Evolutionary conservation across 768 basidiomycete genomes (phyloP).

Genomic region (Tricholoma saponaceum): DNA sequence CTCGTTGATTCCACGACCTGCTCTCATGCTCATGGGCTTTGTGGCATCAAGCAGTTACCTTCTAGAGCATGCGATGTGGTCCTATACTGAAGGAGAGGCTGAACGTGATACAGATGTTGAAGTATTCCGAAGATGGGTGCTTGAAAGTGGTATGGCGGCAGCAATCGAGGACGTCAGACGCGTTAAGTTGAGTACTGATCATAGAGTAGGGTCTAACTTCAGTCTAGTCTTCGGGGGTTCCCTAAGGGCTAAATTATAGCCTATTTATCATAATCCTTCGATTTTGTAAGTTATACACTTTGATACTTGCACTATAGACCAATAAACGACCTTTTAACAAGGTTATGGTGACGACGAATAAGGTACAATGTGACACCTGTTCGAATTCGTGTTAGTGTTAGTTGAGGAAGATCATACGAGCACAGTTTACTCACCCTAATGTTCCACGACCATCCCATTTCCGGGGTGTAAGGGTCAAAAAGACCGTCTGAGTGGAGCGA

Average conservation of each 20-base stretch:
- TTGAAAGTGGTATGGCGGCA: slow-evolving; percentile 40
- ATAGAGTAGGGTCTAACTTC: slow-evolving; percentile 23
- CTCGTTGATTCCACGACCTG: slow-evolving; percentile 50
- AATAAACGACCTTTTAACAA: not conserved
- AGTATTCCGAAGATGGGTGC: slow-evolving; percentile 47
- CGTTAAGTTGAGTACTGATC: slow-evolving; percentile 18
- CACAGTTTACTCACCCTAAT: slow-evolving; percentile 56
- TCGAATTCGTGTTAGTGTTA: slow-evolving; percentile 9
- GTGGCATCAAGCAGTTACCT: slow-evolving; percentile 51
- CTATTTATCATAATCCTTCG: no score
- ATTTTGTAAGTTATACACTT: slow-evolving; percentile 1
- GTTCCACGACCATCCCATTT: slow-evolving; percentile 87
- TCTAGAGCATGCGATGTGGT: slow-evolving; percentile 70
- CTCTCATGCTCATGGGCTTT: slow-evolving; percentile 55
- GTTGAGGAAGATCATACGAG: not conserved
- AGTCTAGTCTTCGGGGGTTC: slow-evolving; percentile 31
- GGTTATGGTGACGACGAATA: slow-evolving; percentile 26
- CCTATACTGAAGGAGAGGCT: slow-evolving; percentile 24
- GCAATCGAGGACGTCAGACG: slow-evolving; percentile 33
- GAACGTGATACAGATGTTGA: slow-evolving; percentile 42
- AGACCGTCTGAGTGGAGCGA: slow-evolving; percentile 41
- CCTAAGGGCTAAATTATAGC: slow-evolving; percentile 20
- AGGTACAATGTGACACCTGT: slow-evolving; percentile 62
- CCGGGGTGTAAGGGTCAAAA: slow-evolving; percentile 60
- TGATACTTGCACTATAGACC: not conserved